Base-by-base conservation (phyloP, 176 grass and related monocot species). In the Oryza longistaminata region DNA sequence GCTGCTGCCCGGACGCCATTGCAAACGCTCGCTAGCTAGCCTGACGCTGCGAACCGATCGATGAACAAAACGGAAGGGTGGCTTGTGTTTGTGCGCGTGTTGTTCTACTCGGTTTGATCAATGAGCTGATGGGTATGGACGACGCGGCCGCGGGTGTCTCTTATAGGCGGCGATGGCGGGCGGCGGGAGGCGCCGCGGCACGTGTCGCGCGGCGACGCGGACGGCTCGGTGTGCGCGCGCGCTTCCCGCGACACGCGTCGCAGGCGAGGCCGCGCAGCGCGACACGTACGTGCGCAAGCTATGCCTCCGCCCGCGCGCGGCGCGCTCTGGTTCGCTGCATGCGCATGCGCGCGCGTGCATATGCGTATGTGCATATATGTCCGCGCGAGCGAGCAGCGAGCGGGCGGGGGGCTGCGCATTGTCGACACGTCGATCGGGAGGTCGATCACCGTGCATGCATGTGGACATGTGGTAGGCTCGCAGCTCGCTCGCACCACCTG, bases 1-100 rank as follows among this genome's bases (percentile, higher is more conserved):
- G 86, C 77, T 94, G 81, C 42, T 94, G 81, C 29, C 76, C 46
- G 17, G 86, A 84, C n/a, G 91, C 85, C 91, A 95, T 92, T 19
- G 31, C 77, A 35, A 35, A 35, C 29, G 2, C 29, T 31, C 2
- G 29, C 1, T 31, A 31, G 29, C 29, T 31, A 31, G 29, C 29
- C 29, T 31, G 4, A 35, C 34, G 4, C 34, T 35, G 34, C 3
- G 34, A 35, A 35, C 2, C 9, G 26, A 6, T 13, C 22, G 14
- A n/a, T 17, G 29, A 6, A 44, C 2, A 21, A 11, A 40, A 2
- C 21, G 27, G 4, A 26, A 29, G 46, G 2, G 33, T 34, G 33
- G 33, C 33, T 34, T 3, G 4, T 34, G 27, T 27, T 27, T 64
- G 7, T 5, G n/a, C n/a, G n/a, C n/a, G n/a, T n/a, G n/a, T n/a